Conservation (phyloP, 1,284 basidiomycete species). For the Tetrapyrgos nigripes region DNA sequence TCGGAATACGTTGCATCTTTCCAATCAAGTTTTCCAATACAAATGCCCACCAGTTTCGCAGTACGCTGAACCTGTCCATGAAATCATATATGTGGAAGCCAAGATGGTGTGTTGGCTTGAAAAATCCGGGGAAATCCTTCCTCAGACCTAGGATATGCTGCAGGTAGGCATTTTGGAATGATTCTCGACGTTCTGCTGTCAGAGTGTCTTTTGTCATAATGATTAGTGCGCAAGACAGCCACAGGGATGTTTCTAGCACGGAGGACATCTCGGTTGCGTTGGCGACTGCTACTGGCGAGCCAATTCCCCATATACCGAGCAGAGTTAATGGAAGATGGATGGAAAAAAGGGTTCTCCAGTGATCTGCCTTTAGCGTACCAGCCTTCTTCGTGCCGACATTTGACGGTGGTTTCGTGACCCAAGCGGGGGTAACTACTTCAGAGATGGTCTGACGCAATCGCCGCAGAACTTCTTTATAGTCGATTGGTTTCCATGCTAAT, state of each 20-base stretch:
- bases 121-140: slow-evolving; percentile 1
- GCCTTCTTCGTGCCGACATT: background rate
- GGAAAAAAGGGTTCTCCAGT: background rate
- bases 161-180: background rate
- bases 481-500: background rate
- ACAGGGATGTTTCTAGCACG: background rate
- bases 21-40: background rate
- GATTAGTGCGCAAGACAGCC: background rate
- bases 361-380: slow-evolving; percentile 1
- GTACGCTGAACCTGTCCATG: background rate
- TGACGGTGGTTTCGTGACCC: background rate
- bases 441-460: background rate
- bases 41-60: slow-evolving; percentile 1
- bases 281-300: background rate
- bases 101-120: background rate
- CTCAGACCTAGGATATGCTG: background rate
- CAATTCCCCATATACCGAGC: background rate
- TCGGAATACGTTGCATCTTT: background rate
- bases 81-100: slow-evolving; percentile 5
- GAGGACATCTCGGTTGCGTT: background rate
- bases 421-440: background rate
- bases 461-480: background rate
- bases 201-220: background rate
- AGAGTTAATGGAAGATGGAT: slow-evolving; percentile 1
- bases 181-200: background rate